Evolutionary conservation across 2,329 filamentous ascomycete species (phyloP), one percentile per base, ranked within the genome.

Genomic region (Trichocomaceae sp.): DNA sequence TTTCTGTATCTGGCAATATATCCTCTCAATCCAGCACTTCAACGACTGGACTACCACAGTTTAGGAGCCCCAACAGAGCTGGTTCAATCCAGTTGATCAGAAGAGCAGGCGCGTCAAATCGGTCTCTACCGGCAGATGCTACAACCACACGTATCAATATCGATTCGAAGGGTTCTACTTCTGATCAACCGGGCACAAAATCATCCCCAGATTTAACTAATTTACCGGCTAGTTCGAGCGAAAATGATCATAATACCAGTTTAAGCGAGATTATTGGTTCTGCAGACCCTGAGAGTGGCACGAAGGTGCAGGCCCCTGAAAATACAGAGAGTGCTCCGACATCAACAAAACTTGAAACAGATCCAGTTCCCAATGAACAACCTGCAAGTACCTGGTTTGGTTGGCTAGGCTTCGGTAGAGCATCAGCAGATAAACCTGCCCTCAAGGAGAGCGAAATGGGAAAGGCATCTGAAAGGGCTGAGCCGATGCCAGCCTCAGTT

Each of bases 101-200:
- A 55, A 74, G 70, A 57, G 67, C 67, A 26, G 67, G 69, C 29
- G 61, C 58, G 26, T 75, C 74, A 5, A 73, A 65, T 37, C 69
- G 75, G 57, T 76, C 75, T 12, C 68, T 76, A 26, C 76, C 76
- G 12, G 72, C 70, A 10, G 65, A 71, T 62, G 71, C 70, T 48
- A 71, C 73, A 17, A 77, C 74, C 15, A 77, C 75, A 5, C 67
- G 66, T 47, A 64, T 77, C 50, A 72, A 77, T 60, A 72, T 77
- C 51, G 72, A 71, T 35, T 75, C 73, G 19, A 69, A 72, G 58
- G 67, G 69, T 46, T 69, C 69, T 31, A 61, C 65, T 22, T 70
- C 66, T 41, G 65, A 66, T 45, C 51, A 63, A 52, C 61, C 62
- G n/a, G 54, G 61, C 46, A 45, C 61, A 46, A 22, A 47, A 42